Evolutionary conservation across 257 asterid genomes (phyloP).

Genomic region (Solanum boliviense): DNA sequence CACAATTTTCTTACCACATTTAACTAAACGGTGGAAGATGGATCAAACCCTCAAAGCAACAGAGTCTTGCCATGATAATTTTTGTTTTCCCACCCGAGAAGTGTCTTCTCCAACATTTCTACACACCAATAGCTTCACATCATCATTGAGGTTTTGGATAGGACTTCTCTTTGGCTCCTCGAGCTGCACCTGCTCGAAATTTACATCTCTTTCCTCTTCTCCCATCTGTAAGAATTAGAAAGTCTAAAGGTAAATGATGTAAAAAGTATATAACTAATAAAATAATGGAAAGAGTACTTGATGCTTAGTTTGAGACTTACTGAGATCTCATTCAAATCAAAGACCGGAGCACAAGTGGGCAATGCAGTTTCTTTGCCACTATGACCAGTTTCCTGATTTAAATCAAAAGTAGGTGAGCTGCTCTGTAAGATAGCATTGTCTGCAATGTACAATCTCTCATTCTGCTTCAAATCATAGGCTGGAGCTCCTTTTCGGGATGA

Average conservation of each 20-base stretch:
- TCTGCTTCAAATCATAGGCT: slow-evolving; percentile 20
- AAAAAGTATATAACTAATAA: not conserved
- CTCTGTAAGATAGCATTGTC: slow-evolving; percentile 13
- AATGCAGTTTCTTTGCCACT: slow-evolving; percentile 32
- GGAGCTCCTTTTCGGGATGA: not conserved
- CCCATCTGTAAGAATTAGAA: slow-evolving; percentile 30
- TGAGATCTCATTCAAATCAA: slow-evolving; percentile 78
- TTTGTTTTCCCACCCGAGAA: slow-evolving; percentile 54
- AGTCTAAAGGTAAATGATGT: not conserved
- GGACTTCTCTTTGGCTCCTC: slow-evolving; percentile 36
- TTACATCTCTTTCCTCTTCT: slow-evolving; percentile 46
- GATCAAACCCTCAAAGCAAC: slow-evolving; percentile 75
- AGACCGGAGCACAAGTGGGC: slow-evolving; percentile 51
- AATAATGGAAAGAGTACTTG: not conserved
- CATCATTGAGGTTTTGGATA: slow-evolving; percentile 36
- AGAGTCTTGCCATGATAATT: slow-evolving; percentile 88
- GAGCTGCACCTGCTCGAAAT: slow-evolving; percentile 18
- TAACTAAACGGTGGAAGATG: not conserved
- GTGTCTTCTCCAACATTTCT: slow-evolving; percentile 66
- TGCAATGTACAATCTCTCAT: slow-evolving; percentile 24
- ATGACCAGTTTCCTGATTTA: slow-evolving; percentile 33
- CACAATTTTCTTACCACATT: not conserved
- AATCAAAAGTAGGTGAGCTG: slow-evolving; percentile 25
- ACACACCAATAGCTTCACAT: slow-evolving; percentile 52
- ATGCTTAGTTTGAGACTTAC: slow-evolving; percentile 12